phyloP scores from a whole-genome alignment of 1,139 yeast species.

The Scheffersomyces quercinus region DNA sequence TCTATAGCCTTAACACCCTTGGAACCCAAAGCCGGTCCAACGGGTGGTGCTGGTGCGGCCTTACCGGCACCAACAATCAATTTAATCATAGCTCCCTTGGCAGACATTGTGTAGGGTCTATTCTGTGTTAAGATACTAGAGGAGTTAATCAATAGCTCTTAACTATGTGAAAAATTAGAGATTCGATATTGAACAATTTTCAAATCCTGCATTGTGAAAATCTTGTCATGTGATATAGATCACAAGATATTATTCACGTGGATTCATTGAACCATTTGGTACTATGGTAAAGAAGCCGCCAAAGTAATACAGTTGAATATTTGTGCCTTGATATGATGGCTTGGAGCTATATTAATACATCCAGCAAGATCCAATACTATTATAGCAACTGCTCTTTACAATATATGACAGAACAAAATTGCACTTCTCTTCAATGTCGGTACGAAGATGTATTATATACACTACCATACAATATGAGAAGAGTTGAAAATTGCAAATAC shows the following conservation, averaged over 20 bases:
- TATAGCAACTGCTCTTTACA: not conserved
- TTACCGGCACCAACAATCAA: slow-evolving; percentile 97
- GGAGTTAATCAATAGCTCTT: too few species aligned
- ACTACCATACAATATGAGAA: not conserved
- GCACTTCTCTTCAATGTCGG: not conserved
- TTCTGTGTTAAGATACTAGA: too few species aligned
- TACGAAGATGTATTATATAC: not conserved
- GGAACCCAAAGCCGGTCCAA: slow-evolving; percentile 98
- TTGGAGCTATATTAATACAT: too few species aligned
- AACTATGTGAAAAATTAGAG: too few species aligned
- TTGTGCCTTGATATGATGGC: too few species aligned
- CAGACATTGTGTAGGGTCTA: slow-evolving; percentile 24
- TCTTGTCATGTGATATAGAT: not conserved
- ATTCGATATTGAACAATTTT: too few species aligned
- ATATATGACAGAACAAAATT: not conserved
- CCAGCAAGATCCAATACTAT: too few species aligned
- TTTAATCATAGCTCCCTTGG: slow-evolving; percentile 62
- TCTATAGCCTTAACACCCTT: slow-evolving; percentile 99
- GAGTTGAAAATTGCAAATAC: not conserved
- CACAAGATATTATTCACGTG: not conserved
- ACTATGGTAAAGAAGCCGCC: not conserved
- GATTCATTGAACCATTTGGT: not conserved
- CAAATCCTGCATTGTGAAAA: not conserved
- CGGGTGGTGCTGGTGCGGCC: slow-evolving; percentile 99
- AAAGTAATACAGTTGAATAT: too few species aligned